phyloP scores from a whole-genome alignment of 225 moss, liverwort and hornwort species.

The Neckera pumila region DNA sequence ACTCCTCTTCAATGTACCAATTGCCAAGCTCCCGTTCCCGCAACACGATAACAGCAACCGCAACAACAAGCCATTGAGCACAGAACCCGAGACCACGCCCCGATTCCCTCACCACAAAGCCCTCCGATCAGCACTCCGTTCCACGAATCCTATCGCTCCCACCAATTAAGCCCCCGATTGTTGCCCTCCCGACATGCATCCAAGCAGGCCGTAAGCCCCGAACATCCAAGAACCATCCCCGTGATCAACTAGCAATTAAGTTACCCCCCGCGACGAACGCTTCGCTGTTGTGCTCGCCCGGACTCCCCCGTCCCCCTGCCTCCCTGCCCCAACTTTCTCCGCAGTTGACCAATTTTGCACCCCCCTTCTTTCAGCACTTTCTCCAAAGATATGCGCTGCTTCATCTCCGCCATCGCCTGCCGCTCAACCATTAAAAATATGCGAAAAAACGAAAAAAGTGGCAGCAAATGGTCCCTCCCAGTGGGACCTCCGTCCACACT shows the following conservation, averaged over 20 bases:
- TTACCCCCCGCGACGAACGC: not conserved
- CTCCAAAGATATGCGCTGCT: constrained; percentile 15
- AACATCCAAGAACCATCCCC: constrained; percentile 1
- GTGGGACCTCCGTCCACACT: constrained; percentile 10
- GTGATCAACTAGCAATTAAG: not conserved
- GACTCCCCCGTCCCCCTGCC: not conserved
- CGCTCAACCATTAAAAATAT: constrained; percentile 1
- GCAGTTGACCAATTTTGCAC: constrained; percentile 24
- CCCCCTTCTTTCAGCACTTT: not conserved
- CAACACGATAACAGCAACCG: not conserved
- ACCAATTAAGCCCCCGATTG: constrained; percentile 20
- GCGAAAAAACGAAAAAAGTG: not conserved
- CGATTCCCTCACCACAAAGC: constrained; percentile 13
- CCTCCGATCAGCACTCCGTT: not conserved
- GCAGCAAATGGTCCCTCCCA: not conserved
- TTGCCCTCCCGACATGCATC: constrained; percentile 10
- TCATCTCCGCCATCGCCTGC: constrained; percentile 24
- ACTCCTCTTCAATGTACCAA: constrained; percentile 8
- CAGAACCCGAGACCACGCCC: constrained; percentile 18
- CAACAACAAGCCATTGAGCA: constrained; percentile 7
- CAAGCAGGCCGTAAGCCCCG: constrained; percentile 12
- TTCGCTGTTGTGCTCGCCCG: not conserved
- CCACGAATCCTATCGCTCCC: constrained; percentile 13
- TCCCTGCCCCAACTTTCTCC: not conserved
- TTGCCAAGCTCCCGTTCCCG: not conserved